Conservation (phyloP, 805 yeast species). For the Ascoidea rubescens region DNA sequence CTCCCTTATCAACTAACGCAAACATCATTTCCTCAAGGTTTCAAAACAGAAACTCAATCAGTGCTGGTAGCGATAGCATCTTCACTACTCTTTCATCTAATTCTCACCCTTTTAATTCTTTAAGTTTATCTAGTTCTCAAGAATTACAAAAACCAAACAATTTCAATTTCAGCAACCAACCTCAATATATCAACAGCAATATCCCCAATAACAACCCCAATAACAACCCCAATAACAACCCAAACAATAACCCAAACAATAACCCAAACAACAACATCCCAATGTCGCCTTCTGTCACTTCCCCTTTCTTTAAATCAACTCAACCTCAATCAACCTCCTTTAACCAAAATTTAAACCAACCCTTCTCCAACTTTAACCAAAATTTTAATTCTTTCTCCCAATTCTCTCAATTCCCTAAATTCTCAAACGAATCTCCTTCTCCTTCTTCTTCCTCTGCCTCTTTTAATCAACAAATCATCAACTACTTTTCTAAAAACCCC, state of each 20-base stretch:
- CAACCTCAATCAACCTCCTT: not conserved
- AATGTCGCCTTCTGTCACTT: not conserved
- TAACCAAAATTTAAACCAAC: not conserved
- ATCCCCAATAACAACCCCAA: not conserved
- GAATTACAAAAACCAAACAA: too few species aligned
- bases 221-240: not conserved
- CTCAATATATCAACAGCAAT: too few species aligned
- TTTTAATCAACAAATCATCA: conserved; percentile 2
- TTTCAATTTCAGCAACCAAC: too few species aligned
- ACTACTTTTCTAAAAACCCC: conserved; percentile 3
- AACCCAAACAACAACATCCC: not conserved
- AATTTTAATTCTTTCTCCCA: too few species aligned
- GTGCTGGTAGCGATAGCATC: not conserved
- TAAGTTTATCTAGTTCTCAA: too few species aligned
- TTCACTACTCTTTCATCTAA: not conserved
- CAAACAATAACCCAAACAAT: not conserved
- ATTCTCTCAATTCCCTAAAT: too few species aligned
- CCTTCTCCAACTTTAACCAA: not conserved
- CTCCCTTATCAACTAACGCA: too few species aligned
- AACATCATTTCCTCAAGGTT: not conserved
- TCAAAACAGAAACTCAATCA: not conserved
- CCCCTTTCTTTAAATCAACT: too few species aligned
- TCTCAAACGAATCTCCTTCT: not conserved
- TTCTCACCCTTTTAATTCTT: too few species aligned
- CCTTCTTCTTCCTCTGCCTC: not conserved